phyloP scores from a whole-genome alignment of 2,329 filamentous ascomycete genomes.

The Dactylonectria macrodidyma region DNA sequence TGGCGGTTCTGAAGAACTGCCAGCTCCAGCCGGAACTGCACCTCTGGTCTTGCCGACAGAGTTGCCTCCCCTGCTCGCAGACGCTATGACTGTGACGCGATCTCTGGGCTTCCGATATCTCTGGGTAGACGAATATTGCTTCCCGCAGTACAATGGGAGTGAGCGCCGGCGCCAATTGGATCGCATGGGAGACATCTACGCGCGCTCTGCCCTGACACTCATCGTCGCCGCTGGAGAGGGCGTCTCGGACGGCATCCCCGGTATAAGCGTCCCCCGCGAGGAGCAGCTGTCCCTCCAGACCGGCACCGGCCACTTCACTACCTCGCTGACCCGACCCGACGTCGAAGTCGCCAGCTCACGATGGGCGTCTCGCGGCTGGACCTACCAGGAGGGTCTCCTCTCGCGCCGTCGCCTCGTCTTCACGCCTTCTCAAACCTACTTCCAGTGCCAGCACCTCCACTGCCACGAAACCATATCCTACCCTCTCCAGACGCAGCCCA shows the following conservation, averaged over 20 bases:
- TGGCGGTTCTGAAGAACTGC: slow-evolving; percentile 41
- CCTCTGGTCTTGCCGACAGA: slow-evolving; percentile 41
- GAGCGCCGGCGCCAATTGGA: slow-evolving; percentile 49
- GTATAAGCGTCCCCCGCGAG: slow-evolving; percentile 52
- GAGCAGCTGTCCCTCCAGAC: slow-evolving; percentile 55
- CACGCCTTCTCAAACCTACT: slow-evolving; percentile 56
- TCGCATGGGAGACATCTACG: slow-evolving; percentile 54
- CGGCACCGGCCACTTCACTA: slow-evolving; percentile 53
- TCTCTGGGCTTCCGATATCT: slow-evolving; percentile 55
- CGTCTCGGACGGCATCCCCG: slow-evolving; percentile 52
- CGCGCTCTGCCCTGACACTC: slow-evolving; percentile 52
- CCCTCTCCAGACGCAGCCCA: slow-evolving; percentile 50
- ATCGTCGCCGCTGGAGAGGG: slow-evolving; percentile 53
- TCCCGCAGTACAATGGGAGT: slow-evolving; percentile 47
- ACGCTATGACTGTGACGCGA: slow-evolving; percentile 52
- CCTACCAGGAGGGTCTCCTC: slow-evolving; percentile 55
- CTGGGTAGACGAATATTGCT: slow-evolving; percentile 57
- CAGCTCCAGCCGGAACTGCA: slow-evolving; percentile 29
- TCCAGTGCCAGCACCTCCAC: slow-evolving; percentile 55
- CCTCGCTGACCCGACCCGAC: slow-evolving; percentile 54
- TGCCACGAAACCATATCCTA: slow-evolving; percentile 56
- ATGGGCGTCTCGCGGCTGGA: slow-evolving; percentile 55
- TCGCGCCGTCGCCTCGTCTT: slow-evolving; percentile 55
- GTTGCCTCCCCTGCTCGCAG: slow-evolving; percentile 50
- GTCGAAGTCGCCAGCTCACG: slow-evolving; percentile 53